Evolutionary conservation across 306 rosid species (phyloP).

Genomic region (Vigna unguiculata): DNA sequence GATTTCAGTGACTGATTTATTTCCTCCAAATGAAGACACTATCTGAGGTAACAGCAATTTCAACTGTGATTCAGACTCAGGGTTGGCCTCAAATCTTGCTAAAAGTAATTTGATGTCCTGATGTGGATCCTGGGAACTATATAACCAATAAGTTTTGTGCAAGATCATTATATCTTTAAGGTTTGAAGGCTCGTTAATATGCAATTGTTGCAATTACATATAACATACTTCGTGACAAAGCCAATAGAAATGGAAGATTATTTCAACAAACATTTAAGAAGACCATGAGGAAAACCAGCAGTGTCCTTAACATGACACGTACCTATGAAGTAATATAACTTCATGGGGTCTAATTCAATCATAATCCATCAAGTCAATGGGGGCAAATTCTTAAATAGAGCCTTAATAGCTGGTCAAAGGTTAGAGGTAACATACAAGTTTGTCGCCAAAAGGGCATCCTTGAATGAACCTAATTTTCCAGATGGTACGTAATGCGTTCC

Average conservation of each 20-base stretch:
- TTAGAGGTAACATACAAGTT: conserved; percentile 68
- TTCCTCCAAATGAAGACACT: conserved; percentile 66
- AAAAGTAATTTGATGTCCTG: conserved; percentile 74
- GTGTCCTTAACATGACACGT: conserved; percentile 22
- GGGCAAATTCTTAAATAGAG: conserved; percentile 24
- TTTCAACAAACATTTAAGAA: conserved; percentile 28
- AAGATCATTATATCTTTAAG: conserved; percentile 21
- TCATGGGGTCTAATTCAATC: conserved; percentile 27
- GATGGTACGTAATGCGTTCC: conserved; percentile 97
- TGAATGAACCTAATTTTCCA: conserved; percentile 76
- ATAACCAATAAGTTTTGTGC: conserved; percentile 43
- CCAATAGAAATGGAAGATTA: conserved; percentile 15
- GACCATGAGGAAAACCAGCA: background rate
- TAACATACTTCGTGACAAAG: conserved; percentile 5
- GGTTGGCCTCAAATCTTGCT: conserved; percentile 72
- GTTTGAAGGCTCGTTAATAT: conserved; percentile 16
- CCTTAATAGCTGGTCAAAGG: conserved; percentile 21
- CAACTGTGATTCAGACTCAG: conserved; percentile 75
- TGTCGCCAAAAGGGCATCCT: conserved; percentile 83
- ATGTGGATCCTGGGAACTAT: conserved; percentile 87
- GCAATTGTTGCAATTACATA: conserved; percentile 24
- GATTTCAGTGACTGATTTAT: conserved; percentile 72
- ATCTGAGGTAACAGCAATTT: conserved; percentile 80
- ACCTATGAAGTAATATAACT: conserved; percentile 10
- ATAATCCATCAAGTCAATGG: conserved; percentile 20